Conservation (phyloP, 306 rosid genomes). For the Lathyrus oleraceus region DNA sequence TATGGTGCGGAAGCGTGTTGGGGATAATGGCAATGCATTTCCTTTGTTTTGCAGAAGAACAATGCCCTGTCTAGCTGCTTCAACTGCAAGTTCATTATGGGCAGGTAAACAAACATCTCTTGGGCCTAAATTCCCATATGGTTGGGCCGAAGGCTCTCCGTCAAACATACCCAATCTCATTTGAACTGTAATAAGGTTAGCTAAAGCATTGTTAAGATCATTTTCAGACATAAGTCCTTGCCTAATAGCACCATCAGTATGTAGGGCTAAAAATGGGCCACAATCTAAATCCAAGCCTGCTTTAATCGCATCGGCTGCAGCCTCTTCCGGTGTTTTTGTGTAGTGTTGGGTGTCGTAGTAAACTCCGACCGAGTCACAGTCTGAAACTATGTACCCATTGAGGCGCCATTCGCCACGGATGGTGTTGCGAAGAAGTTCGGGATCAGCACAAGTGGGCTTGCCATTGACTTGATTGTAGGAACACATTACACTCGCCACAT, state of each 20-base stretch:
- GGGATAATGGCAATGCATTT: slow-evolving; percentile 55
- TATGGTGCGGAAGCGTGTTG: slow-evolving; percentile 44
- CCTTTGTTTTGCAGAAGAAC: slow-evolving; percentile 63
- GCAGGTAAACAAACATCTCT: slow-evolving; percentile 60
- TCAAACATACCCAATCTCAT: slow-evolving; percentile 96
- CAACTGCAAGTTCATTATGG: slow-evolving; percentile 71
- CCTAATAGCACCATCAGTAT: slow-evolving; percentile 62
- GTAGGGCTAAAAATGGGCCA: slow-evolving; percentile 73
- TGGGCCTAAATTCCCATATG: slow-evolving; percentile 66
- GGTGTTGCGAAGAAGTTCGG: slow-evolving; percentile 69
- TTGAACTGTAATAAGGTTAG: slow-evolving; percentile 68
- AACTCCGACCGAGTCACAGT: slow-evolving; percentile 86
- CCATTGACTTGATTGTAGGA: slow-evolving; percentile 98
- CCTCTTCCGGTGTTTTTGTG: slow-evolving; percentile 74
- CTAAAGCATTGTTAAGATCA: slow-evolving; percentile 65
- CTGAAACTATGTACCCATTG: slow-evolving; percentile 94
- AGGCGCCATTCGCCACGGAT: slow-evolving; percentile 85
- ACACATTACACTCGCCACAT: slow-evolving; percentile 94
- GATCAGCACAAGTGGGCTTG: slow-evolving; percentile 89
- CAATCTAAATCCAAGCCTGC: slow-evolving; percentile 89
- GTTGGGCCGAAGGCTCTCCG: slow-evolving; percentile 61
- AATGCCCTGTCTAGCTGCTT: slow-evolving; percentile 84
- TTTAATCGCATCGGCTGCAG: slow-evolving; percentile 69
- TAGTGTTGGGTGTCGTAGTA: slow-evolving; percentile 70
- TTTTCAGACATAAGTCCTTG: slow-evolving; percentile 49